Conservation (phyloP, 2,329 filamentous ascomycete genomes). For the Venturia effusa region DNA sequence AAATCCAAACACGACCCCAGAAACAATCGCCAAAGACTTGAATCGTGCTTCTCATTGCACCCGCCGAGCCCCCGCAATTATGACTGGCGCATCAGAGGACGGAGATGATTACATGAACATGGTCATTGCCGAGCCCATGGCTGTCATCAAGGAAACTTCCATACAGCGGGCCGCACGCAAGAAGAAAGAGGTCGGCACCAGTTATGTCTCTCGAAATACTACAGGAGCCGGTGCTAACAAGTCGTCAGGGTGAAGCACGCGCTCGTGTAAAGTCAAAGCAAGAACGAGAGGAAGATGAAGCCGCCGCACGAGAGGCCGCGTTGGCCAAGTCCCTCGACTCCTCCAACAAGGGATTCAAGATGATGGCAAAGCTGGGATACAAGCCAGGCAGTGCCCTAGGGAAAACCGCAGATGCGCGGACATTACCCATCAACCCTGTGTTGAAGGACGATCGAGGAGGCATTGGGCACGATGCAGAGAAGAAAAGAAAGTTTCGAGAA, state of each 20-base stretch:
- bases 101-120: conserved; percentile 98
- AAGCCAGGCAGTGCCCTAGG: conserved; percentile 65
- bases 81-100: conserved; percentile 42
- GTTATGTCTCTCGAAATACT: conserved; percentile 17
- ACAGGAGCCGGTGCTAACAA: conserved; percentile 12
- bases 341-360: conserved; percentile 76
- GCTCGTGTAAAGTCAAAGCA: conserved; percentile 64
- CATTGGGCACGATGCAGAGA: conserved; percentile 73
- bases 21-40: not conserved
- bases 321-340: conserved; percentile 61
- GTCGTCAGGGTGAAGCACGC: conserved; percentile 49
- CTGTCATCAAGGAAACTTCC: conserved; percentile 46
- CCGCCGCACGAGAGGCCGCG: conserved; percentile 60
- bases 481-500: conserved; percentile 57
- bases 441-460: conserved; percentile 73
- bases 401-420: conserved; percentile 39
- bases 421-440: conserved; percentile 65
- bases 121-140: conserved; percentile 61
- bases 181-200: conserved; percentile 35
- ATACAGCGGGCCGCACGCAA: conserved; percentile 47
- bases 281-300: conserved; percentile 66
- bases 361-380: conserved; percentile 97
- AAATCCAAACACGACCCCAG: not conserved
- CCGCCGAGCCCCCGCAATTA: not conserved
- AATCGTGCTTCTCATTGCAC: not conserved